phyloP scores from a whole-genome alignment of 1,284 basidiomycete genomes.

The Fomes fomentarius region DNA sequence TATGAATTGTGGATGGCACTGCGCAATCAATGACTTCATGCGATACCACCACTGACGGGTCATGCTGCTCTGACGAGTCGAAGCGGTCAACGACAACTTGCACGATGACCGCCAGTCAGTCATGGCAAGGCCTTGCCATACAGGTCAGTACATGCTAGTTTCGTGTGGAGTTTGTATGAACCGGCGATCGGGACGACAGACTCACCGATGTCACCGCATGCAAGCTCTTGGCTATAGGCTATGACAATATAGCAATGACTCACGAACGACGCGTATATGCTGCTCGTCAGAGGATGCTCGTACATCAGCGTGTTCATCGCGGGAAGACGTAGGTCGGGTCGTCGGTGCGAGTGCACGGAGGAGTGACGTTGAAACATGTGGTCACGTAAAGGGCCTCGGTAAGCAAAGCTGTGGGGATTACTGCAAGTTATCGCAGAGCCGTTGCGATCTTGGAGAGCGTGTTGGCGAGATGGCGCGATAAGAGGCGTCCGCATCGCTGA shows the following conservation, averaged over 20 bases:
- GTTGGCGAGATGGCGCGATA: slow-evolving; percentile 95
- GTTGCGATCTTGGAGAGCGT: slow-evolving; percentile 93
- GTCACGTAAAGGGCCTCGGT: not conserved
- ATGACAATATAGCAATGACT: slow-evolving; percentile 81
- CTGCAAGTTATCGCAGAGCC: slow-evolving; percentile 90
- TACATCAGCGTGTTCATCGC: slow-evolving; percentile 99
- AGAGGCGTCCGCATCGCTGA: slow-evolving; percentile 96
- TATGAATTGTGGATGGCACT: too few relatives aligned
- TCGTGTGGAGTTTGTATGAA: too few relatives aligned
- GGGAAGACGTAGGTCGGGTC: slow-evolving; percentile 92
- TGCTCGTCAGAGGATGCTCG: slow-evolving; percentile 90
- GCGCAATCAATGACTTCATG: too few relatives aligned
- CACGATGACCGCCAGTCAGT: slow-evolving; percentile 89
- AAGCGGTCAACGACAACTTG: slow-evolving; percentile 65
- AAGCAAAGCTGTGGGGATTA: slow-evolving; percentile 38
- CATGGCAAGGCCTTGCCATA: slow-evolving; percentile 79
- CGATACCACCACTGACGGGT: not conserved
- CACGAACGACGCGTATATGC: slow-evolving; percentile 73
- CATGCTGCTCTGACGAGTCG: slow-evolving; percentile 33
- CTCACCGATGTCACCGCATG: slow-evolving; percentile 90
- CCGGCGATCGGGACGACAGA: not conserved
- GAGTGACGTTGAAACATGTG: slow-evolving; percentile 75
- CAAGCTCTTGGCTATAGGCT: slow-evolving; percentile 88
- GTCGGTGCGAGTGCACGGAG: slow-evolving; percentile 84
- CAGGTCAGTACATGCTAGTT: not conserved